Evolutionary conservation across 2,329 filamentous ascomycete genomes (phyloP), one percentile per base, ranked within the genome.

Genomic region (Hymenoscyphus fraxineus): DNA sequence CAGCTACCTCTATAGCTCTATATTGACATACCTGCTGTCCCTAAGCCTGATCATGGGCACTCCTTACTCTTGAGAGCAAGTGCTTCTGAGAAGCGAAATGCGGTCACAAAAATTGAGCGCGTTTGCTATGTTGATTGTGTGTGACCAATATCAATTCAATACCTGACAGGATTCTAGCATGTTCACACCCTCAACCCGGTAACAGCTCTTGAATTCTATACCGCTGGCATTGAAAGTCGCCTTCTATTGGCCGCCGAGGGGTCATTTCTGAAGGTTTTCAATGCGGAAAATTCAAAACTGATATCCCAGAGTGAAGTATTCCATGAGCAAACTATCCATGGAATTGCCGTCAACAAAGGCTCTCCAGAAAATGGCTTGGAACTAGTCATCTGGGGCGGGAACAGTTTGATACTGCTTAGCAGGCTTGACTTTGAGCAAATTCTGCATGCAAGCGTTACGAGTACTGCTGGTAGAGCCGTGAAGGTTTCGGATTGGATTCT

Each of bases 401-500:
- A 81, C 16, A 83, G 80, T 1, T 76, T 82, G 61, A 16, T 65
- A 76, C 56, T 77, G 62, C 61, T 83, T 16, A 65, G 77, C 19
- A 68, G 70, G 3, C 72, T 73, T 3, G 65, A 64, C 41, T 60
- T 74, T 38, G 65, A 66, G 7, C 41, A 35, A 15, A 47, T 71
- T 15, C 61, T 68, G 57, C 27, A 59, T 44, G 19, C 57, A 51
- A 31, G 66, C 57, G 54, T 70, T 51, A 60, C 62, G 38, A 61
- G 65, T n/a, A 47, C 73, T 39, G 61, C 60, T 22, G 63, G 62
- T 31, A 70, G 67, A 6, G 83, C 83, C 69, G 78, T 78, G 31
- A 75, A 75, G 2, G 83, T 85, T 1, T 81, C 84, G 5, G 92
- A 96, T 76, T 95, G 92, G 92, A 87, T 96, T 67, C 84, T 94